These are phyloP conservation scores for Flaveria brownii DNA, from an alignment of 129 eudicot genomes.

Conservation along the genomic window DNA sequence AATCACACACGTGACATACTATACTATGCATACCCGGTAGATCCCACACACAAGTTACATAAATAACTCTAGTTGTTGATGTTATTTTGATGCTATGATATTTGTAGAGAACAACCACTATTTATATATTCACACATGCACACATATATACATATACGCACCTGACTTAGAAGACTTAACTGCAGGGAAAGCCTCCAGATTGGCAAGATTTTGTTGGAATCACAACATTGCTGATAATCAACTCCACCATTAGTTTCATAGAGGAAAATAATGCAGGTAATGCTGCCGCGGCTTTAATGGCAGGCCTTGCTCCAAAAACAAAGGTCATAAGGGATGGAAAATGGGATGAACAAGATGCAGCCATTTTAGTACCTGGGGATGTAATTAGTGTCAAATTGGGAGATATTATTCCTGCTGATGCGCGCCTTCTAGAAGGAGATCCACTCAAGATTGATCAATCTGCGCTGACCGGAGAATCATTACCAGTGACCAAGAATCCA, in stretches of 20 bases:
- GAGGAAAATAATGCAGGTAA: conserved; percentile 96
- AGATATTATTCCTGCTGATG: conserved; percentile 86
- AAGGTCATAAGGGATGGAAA: conserved; percentile 84
- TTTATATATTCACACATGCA: background rate
- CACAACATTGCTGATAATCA: conserved; percentile 57
- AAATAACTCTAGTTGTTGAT: background rate
- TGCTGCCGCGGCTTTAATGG: conserved; percentile 91
- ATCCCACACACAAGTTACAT: background rate
- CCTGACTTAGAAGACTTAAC: background rate
- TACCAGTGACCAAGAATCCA: conserved; percentile 77
- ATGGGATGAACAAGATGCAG: conserved; percentile 82
- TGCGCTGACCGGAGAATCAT: conserved; percentile 84
- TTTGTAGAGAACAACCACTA: background rate
- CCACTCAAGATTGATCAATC: conserved; percentile 86
- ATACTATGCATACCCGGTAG: no score
- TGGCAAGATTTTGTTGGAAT: conserved; percentile 96
- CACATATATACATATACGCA: background rate
- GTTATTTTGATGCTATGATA: background rate
- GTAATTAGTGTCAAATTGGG: conserved; percentile 81
- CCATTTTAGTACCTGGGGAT: conserved; percentile 83
- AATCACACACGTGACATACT: background rate
- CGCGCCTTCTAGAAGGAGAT: conserved; percentile 90
- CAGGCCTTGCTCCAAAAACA: conserved; percentile 91
- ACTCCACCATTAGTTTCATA: conserved; percentile 86
- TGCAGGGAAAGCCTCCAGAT: conserved; percentile 89